Evolutionary conservation across 2,329 filamentous ascomycete species (phyloP).

Genomic region (Huntiella moniliformis): DNA sequence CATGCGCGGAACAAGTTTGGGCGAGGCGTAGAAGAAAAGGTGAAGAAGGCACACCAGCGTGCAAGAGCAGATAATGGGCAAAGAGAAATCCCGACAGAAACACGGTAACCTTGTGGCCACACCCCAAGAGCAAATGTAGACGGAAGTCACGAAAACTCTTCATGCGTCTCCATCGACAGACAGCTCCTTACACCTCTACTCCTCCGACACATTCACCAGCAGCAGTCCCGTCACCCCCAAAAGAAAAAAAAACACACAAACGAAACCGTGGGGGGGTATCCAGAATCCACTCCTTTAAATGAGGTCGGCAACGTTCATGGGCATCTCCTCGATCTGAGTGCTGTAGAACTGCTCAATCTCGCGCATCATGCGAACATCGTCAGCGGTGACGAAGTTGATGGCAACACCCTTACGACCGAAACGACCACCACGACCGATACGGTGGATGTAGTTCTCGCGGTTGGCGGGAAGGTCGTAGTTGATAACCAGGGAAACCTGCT

Average conservation of each 20-base stretch:
- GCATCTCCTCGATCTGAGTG: constrained; percentile 99
- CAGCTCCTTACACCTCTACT: too few species aligned
- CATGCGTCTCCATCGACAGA: too few species aligned
- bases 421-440: constrained; percentile 97
- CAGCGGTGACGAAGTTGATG: constrained; percentile 99
- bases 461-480: constrained; percentile 99
- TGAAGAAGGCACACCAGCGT: background rate
- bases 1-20: background rate
- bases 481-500: constrained; percentile 98
- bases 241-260: constrained; percentile 2
- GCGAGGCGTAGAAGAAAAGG: background rate
- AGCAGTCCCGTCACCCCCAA: background rate
- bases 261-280: constrained; percentile 6
- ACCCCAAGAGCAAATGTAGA: background rate
- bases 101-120: background rate
- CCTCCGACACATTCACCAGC: too few species aligned
- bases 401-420: constrained; percentile 99
- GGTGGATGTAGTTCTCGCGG: constrained; percentile 99
- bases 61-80: too few species aligned
- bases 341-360: constrained; percentile 99
- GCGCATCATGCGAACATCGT: constrained; percentile 99
- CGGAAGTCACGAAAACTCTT: too few species aligned
- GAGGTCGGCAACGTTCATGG: constrained; percentile 73
- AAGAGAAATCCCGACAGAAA: too few species aligned
- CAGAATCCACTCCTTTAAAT: constrained; percentile 32